These are phyloP conservation scores for Teunomyces cretensis DNA, from an alignment of 805 yeast genomes.

Conservation along the genomic window DNA sequence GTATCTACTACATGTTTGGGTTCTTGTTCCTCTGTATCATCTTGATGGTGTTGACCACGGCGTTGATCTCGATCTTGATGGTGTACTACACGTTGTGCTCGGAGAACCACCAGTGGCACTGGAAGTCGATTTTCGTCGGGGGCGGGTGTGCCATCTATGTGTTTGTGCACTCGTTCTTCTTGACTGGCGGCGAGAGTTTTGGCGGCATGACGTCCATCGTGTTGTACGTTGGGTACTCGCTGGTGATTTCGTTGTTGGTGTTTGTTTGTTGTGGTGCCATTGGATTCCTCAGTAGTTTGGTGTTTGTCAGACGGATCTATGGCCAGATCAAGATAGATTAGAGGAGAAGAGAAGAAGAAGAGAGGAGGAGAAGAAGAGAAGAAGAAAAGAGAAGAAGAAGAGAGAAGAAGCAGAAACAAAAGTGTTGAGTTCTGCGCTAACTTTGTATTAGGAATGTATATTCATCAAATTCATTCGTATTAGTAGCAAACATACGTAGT, in stretches of 20 bases:
- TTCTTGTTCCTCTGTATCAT: slow-evolving; percentile 85
- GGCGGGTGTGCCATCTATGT: slow-evolving; percentile 89
- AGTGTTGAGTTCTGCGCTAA: too few species aligned
- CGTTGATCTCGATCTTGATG: slow-evolving; percentile 75
- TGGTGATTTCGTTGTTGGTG: slow-evolving; percentile 64
- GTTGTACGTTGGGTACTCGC: slow-evolving; percentile 80
- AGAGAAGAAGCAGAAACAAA: too few species aligned
- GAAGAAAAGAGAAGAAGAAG: too few species aligned
- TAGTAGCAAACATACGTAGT: too few species aligned
- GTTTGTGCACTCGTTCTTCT: slow-evolving; percentile 75
- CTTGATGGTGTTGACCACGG: slow-evolving; percentile 79
- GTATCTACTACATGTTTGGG: slow-evolving; percentile 96
- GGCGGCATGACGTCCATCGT: slow-evolving; percentile 76
- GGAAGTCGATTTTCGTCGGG: slow-evolving; percentile 85
- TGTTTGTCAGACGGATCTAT: slow-evolving; percentile 77
- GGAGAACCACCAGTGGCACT: slow-evolving; percentile 96
- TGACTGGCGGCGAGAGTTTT: slow-evolving; percentile 61
- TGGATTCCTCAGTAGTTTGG: slow-evolving; percentile 74
- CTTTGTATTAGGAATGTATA: neutral
- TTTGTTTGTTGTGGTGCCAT: slow-evolving; percentile 86
- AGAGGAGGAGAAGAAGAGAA: too few species aligned
- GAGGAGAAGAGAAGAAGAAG: neutral
- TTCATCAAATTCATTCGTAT: neutral
- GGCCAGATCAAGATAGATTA: slow-evolving; percentile 81
- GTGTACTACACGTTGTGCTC: slow-evolving; percentile 82